A percentile compares a stretch with the other conserved stretches of the same genome.
phyloP scores from a whole-genome alignment of 2,329 filamentous ascomycete species.

The Remersonia thermophila region DNA sequence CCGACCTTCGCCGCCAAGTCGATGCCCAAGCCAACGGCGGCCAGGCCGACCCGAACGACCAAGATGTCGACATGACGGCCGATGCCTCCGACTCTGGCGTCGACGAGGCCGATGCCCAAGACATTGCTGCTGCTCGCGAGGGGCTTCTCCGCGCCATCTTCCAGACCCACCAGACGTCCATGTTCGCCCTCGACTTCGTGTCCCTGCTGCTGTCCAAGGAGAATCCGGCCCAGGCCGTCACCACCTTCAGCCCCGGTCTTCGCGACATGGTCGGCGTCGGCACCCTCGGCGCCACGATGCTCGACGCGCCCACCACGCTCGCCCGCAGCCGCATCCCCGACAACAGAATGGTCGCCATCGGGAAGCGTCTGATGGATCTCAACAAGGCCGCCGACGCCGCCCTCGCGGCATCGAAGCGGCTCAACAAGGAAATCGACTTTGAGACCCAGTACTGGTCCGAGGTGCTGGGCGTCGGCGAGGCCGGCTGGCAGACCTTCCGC shows the following conservation, averaged over 20 bases:
- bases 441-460: constrained; percentile 88
- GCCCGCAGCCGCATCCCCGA: constrained; percentile 43
- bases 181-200: constrained; percentile 67
- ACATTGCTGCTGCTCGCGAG: constrained; percentile 38
- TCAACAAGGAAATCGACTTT: constrained; percentile 64
- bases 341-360: constrained; percentile 45
- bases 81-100: constrained; percentile 36
- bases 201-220: constrained; percentile 78
- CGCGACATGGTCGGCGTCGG: constrained; percentile 62
- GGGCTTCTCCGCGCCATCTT: constrained; percentile 48
- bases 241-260: constrained; percentile 57
- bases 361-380: constrained; percentile 70
- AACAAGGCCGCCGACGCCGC: constrained; percentile 63
- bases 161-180: constrained; percentile 44
- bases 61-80: constrained; percentile 33
- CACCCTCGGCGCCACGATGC: constrained; percentile 56
- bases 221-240: constrained; percentile 54
- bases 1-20: constrained; percentile 58
- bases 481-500: constrained; percentile 76
- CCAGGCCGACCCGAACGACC: constrained; percentile 16
- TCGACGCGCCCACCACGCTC: constrained; percentile 49
- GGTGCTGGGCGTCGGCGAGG: constrained; percentile 65
- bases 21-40: constrained; percentile 27
- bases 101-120: constrained; percentile 25
- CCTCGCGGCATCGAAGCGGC: constrained; percentile 54